Conservation (phyloP, 345 rosid species). For the Hevea brasiliensis region DNA sequence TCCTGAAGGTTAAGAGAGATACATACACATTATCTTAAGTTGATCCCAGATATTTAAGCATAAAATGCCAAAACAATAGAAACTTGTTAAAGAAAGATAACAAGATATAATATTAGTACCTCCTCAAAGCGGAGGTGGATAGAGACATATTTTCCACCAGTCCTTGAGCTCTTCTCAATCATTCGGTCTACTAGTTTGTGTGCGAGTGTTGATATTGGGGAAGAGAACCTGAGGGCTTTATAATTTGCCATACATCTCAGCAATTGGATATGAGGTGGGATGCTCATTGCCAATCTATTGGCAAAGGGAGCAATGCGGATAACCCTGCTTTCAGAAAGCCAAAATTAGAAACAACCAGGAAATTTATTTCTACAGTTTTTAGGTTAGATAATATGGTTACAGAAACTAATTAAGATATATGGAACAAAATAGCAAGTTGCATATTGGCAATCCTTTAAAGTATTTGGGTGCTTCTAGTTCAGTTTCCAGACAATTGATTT, state of each 20-base stretch:
- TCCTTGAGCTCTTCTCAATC: slow-evolving; percentile 66
- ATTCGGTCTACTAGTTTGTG: slow-evolving; percentile 63
- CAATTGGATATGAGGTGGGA: slow-evolving; percentile 77
- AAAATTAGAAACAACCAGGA: slow-evolving; percentile 17
- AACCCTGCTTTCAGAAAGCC: slow-evolving; percentile 54
- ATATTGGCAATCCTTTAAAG: not conserved
- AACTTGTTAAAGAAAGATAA: slow-evolving; percentile 3
- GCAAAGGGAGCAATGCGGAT: slow-evolving; percentile 88
- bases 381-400: not conserved
- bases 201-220: slow-evolving; percentile 57
- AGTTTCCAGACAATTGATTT: not conserved
- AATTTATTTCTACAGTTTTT: slow-evolving; percentile 5
- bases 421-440: not conserved
- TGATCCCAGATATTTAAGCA: not conserved
- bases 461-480: slow-evolving; percentile 1
- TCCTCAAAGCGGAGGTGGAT: slow-evolving; percentile 93
- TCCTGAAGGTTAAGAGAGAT: slow-evolving; percentile 49
- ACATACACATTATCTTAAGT: not conserved
- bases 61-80: not conserved
- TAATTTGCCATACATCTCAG: slow-evolving; percentile 87
- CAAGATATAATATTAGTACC: slow-evolving; percentile 39
- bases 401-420: not conserved
- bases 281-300: slow-evolving; percentile 93
- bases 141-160: slow-evolving; percentile 75
- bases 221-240: slow-evolving; percentile 75